A percentile compares a stretch with the other conserved stretches of the same genome.
These are phyloP conservation scores for Yamagishiella unicocca DNA, from an alignment of 139 green algal genomes.

Conservation along the genomic window DNA sequence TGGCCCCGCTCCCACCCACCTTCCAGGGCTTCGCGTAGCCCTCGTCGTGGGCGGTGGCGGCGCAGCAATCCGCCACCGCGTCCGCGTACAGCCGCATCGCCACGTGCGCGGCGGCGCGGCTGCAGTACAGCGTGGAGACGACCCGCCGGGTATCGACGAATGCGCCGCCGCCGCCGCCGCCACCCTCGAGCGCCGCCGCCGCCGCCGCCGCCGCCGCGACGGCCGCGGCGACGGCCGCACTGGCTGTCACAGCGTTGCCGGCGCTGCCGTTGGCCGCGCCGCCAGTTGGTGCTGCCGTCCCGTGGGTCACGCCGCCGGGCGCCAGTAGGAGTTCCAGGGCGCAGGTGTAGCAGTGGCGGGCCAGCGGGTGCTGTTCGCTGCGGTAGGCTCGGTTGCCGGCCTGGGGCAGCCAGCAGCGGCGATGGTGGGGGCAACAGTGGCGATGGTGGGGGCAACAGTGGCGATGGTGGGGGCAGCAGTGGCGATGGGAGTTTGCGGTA, in stretches of 20 bases:
- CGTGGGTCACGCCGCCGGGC: background rate
- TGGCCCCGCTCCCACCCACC: conserved; percentile 9
- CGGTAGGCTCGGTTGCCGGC: conserved; percentile 62
- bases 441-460: too few relatives aligned
- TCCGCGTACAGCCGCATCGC: conserved; percentile 61
- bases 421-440: too few relatives aligned
- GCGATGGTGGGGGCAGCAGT: too few relatives aligned
- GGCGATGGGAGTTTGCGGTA: too few relatives aligned
- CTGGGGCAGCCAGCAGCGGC: too few relatives aligned
- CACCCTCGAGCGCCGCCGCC: conserved; percentile 9
- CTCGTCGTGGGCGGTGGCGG: conserved; percentile 56
- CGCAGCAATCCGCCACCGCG: conserved; percentile 72
- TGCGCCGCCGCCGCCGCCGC: background rate
- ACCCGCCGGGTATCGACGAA: background rate
- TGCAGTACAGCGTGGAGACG: conserved; percentile 65
- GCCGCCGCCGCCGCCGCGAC: background rate
- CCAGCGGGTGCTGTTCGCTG: conserved; percentile 50
- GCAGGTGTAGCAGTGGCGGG: conserved; percentile 57
- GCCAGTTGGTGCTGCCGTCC: background rate
- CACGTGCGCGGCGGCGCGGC: conserved; percentile 62
- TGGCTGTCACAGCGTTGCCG: background rate
- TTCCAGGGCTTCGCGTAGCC: conserved; percentile 60
- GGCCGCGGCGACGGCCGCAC: background rate
- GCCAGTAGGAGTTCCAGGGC: conserved; percentile 46
- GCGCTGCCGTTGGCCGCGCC: background rate